Evolutionary conservation across 2,329 filamentous ascomycete species (phyloP).

Genomic region (Microdochium bolleyi): DNA sequence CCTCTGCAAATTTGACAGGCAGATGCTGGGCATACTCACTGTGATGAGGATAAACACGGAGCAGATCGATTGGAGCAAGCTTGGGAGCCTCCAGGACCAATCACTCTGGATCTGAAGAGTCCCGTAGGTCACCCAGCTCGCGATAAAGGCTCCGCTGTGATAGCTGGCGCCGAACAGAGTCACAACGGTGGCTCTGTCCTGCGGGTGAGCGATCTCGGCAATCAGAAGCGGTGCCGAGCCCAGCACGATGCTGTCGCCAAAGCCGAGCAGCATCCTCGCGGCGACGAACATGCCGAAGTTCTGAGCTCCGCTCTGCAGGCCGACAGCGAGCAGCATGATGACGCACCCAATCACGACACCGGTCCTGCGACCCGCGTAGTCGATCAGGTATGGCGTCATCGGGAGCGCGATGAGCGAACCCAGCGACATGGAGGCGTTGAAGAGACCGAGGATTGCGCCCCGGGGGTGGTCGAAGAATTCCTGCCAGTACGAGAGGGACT

Average conservation of each 20-base stretch:
- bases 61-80: neutral
- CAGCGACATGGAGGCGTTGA: conserved; percentile 38
- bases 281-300: conserved; percentile 28
- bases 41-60: neutral
- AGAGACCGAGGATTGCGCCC: conserved; percentile 27
- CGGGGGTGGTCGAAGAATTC: conserved; percentile 23
- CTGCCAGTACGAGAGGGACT: neutral
- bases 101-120: neutral
- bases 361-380: conserved; percentile 33
- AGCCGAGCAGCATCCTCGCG: conserved; percentile 46
- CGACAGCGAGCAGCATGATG: conserved; percentile 39
- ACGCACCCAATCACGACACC: conserved; percentile 38
- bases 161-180: neutral
- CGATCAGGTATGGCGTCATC: conserved; percentile 35
- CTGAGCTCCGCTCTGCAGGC: conserved; percentile 30
- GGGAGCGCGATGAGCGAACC: conserved; percentile 38
- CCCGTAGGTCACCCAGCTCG: neutral
- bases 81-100: neutral
- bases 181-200: conserved; percentile 26
- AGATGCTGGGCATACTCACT: neutral
- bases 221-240: conserved; percentile 37
- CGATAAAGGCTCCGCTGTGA: neutral
- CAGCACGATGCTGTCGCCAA: conserved; percentile 39
- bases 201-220: conserved; percentile 40
- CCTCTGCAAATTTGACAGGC: neutral